phyloP scores from a whole-genome alignment of 306 rosid species.

The Quercus engelmannii region DNA sequence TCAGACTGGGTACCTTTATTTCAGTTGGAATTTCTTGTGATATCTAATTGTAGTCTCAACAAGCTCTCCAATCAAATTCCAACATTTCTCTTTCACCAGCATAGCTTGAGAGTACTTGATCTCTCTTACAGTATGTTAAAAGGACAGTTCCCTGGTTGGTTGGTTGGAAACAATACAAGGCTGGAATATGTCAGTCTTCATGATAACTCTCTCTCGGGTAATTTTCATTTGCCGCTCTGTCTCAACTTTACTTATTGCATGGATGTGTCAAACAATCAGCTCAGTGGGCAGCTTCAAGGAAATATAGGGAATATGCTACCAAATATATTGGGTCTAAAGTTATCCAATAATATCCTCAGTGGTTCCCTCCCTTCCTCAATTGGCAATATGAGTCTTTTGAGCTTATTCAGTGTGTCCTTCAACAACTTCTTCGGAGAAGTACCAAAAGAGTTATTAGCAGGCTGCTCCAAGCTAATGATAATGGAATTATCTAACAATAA shows the following conservation, averaged over 20 bases:
- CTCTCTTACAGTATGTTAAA: background rate
- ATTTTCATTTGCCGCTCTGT: background rate
- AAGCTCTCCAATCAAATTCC: background rate
- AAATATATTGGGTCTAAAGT: fast-evolving
- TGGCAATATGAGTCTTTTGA: background rate
- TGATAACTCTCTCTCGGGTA: background rate
- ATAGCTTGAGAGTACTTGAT: background rate
- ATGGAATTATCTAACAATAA: background rate
- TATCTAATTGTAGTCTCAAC: background rate
- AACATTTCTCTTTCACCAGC: background rate
- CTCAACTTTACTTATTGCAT: fast-evolving
- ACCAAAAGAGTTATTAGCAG: background rate
- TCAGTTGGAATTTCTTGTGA: constrained; percentile 1
- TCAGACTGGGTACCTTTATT: background rate
- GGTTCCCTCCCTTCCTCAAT: background rate
- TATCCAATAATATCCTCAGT: background rate
- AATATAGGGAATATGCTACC: background rate
- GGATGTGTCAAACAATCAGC: background rate
- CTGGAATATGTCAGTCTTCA: background rate
- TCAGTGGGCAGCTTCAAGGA: background rate
- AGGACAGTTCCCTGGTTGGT: background rate
- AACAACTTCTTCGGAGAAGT: background rate
- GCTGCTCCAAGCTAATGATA: fast-evolving
- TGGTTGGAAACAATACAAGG: background rate
- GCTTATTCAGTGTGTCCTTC: background rate